Percentiles rank a stretch among this genome's conserved stretches.
These are phyloP conservation scores for Clausena lansium DNA, from an alignment of 345 rosid genomes.

Conservation along the genomic window DNA sequence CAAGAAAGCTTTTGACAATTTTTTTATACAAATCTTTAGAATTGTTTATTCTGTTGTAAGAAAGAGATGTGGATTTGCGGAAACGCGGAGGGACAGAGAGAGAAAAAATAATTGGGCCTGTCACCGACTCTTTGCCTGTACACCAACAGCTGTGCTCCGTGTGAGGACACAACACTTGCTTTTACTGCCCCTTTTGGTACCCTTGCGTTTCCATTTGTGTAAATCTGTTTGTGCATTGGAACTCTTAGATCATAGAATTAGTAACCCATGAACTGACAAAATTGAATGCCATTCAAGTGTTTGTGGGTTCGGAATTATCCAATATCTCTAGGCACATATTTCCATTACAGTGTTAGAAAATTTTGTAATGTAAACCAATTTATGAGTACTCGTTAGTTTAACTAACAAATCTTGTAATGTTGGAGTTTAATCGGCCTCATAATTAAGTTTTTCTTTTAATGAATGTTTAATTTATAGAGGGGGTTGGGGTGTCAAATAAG, in stretches of 20 bases:
- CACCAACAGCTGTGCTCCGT: constrained; percentile 35
- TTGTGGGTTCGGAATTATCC: not conserved
- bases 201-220: not conserved
- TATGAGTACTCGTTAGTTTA: no score
- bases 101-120: constrained; percentile 6
- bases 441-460: no score
- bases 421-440: no score
- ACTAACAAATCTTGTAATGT: no score
- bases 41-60: not conserved
- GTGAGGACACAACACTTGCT: not conserved
- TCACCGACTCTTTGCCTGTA: constrained; percentile 45
- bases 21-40: not conserved
- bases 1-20: not conserved
- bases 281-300: not conserved
- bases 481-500: constrained; percentile 2
- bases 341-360: no score
- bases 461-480: constrained; percentile 3
- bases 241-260: not conserved
- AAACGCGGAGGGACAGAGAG: constrained; percentile 32
- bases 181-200: not conserved
- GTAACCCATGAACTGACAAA: not conserved
- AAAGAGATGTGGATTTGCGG: constrained; percentile 23
- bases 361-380: no score
- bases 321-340: no score
- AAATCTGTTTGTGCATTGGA: not conserved